A percentile compares a stretch with the other conserved stretches of the same genome.
phyloP scores from a whole-genome alignment of 2,329 filamentous ascomycete genomes.

The Cladophialophora chaetospira region DNA sequence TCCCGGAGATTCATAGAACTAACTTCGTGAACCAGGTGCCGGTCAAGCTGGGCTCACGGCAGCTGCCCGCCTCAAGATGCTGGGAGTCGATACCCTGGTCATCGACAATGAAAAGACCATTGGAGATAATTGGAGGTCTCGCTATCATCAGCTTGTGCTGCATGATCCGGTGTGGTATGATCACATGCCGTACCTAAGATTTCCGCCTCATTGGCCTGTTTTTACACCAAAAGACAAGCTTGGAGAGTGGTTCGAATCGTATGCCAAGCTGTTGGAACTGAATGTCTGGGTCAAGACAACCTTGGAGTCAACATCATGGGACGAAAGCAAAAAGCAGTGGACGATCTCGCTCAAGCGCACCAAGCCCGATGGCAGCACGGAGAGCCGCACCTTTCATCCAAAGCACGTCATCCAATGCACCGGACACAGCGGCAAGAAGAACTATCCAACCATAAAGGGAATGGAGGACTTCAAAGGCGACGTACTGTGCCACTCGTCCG shows the following conservation, averaged over 20 bases:
- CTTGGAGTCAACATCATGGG: constrained; percentile 53
- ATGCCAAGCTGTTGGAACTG: constrained; percentile 66
- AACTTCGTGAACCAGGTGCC: constrained; percentile 46
- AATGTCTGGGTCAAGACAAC: constrained; percentile 65
- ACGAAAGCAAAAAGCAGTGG: constrained; percentile 56
- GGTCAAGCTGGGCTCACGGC: constrained; percentile 62
- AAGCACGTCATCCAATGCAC: constrained; percentile 68
- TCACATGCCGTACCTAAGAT: constrained; percentile 64
- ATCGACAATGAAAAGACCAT: constrained; percentile 61
- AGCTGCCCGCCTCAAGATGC: constrained; percentile 62
- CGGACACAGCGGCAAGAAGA: constrained; percentile 67
- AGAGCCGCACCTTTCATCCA: constrained; percentile 60
- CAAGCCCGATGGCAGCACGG: constrained; percentile 41
- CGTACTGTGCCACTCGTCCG: constrained; percentile 62
- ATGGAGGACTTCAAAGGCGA: constrained; percentile 60
- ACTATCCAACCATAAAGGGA: constrained; percentile 51
- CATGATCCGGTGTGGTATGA: constrained; percentile 65
- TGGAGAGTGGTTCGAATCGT: constrained; percentile 68
- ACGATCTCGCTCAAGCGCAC: constrained; percentile 53
- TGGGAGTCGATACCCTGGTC: constrained; percentile 58
- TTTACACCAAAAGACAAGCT: constrained; percentile 74
- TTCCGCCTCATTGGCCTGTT: constrained; percentile 66
- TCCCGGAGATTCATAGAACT: constrained; percentile 6
- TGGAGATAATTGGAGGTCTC: constrained; percentile 65
- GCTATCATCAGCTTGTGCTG: constrained; percentile 66